These are phyloP conservation scores for Dryas octopetala DNA, from an alignment of 306 rosid species.

Conservation along the genomic window DNA sequence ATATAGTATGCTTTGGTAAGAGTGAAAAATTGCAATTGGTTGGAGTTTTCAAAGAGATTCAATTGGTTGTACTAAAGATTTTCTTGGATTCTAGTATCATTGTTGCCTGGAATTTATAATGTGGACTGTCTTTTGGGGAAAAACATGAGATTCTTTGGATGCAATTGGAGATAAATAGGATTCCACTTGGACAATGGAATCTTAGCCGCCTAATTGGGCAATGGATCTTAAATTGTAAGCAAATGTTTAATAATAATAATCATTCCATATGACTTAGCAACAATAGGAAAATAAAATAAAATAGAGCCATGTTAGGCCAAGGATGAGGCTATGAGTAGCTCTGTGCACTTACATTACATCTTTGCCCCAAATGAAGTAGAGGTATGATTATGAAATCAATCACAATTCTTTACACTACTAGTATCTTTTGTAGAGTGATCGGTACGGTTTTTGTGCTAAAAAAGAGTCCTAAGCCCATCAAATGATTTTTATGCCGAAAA, in stretches of 20 bases:
- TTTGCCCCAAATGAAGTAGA: too few relatives aligned
- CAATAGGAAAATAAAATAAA: too few relatives aligned
- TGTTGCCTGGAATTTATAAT: neutral
- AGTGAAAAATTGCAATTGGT: neutral
- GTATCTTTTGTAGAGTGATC: too few relatives aligned
- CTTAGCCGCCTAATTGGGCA: neutral
- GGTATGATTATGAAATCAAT: too few relatives aligned
- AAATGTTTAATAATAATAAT: neutral
- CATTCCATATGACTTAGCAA: too few relatives aligned
- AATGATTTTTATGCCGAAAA: too few relatives aligned
- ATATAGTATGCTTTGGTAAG: neutral
- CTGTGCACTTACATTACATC: too few relatives aligned
- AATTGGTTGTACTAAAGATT: neutral
- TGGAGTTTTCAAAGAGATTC: constrained; percentile 11
- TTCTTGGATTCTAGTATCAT: constrained; percentile 11
- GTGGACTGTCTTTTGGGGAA: constrained; percentile 2
- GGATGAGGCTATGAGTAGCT: too few relatives aligned
- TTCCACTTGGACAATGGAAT: neutral
- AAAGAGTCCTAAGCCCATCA: too few relatives aligned
- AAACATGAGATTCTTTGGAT: neutral
- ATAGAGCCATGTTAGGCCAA: neutral
- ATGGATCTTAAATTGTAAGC: neutral
- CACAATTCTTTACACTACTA: too few relatives aligned
- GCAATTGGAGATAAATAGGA: constrained; percentile 11
- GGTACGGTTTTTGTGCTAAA: too few relatives aligned